Conservation (phyloP, 441 rosid genomes). For the Eutrema salsugineum region DNA sequence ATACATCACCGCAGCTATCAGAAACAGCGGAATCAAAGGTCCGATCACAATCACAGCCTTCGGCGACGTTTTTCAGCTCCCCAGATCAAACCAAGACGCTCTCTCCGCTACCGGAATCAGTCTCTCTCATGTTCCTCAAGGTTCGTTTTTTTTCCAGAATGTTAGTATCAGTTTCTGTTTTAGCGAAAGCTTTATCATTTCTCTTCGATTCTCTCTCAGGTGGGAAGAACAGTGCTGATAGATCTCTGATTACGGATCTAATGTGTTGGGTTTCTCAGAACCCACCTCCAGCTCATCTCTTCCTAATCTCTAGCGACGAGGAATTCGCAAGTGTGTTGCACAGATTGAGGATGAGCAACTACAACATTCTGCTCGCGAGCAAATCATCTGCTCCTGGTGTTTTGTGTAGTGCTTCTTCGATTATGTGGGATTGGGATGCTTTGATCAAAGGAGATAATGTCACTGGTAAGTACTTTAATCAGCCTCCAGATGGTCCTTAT, state of each 20-base stretch:
- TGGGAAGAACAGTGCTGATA: conserved; percentile 79
- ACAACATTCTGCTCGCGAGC: conserved; percentile 79
- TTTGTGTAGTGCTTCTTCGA: conserved; percentile 82
- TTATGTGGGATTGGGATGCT: conserved; percentile 82
- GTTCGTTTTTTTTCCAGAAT: conserved; percentile 24
- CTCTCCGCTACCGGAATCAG: conserved; percentile 69
- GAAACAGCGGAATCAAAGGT: conserved; percentile 77
- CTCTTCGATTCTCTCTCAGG: conserved; percentile 37
- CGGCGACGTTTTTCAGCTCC: conserved; percentile 64
- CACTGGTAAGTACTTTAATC: conserved; percentile 62
- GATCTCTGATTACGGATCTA: conserved; percentile 64
- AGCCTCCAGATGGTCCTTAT: conserved; percentile 89
- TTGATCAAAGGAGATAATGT: conserved; percentile 52
- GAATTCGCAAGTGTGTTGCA: conserved; percentile 67
- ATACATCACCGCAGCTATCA: conserved; percentile 53
- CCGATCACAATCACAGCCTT: conserved; percentile 79
- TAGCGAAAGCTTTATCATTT: background rate
- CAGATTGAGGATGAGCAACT: conserved; percentile 80
- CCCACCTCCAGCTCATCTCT: conserved; percentile 92
- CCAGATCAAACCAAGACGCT: conserved; percentile 63
- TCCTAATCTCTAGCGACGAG: conserved; percentile 66
- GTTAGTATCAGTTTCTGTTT: background rate
- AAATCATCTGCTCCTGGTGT: conserved; percentile 41
- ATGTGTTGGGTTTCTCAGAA: conserved; percentile 81
- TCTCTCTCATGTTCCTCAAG: conserved; percentile 63